Conservation (phyloP, 257 asterid genomes). For the Lantana camara region DNA sequence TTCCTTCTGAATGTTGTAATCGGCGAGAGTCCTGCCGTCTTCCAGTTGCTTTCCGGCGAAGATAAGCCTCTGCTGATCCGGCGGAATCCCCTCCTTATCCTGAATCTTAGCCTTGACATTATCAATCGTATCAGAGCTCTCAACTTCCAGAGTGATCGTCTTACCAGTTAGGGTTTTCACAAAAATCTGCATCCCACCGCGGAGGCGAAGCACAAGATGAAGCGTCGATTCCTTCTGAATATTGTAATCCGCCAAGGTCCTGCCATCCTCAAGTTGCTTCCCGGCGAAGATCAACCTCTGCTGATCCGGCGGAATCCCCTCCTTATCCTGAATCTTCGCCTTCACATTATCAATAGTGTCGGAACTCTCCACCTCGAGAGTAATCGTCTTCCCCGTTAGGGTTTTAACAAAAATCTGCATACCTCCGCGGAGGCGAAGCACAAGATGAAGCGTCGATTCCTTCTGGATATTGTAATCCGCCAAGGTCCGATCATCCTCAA, state of each 20-base stretch:
- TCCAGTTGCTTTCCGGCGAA: neutral
- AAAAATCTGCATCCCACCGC: neutral
- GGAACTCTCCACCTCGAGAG: too few relatives aligned
- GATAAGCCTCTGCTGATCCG: neutral
- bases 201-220: too few relatives aligned
- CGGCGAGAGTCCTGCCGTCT: neutral
- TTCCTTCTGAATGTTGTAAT: neutral
- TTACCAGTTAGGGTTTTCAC: conserved; percentile 6
- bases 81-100: neutral
- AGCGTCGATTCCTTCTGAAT: neutral
- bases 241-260: neutral
- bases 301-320: too few relatives aligned
- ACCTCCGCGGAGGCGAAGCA: conserved; percentile 32
- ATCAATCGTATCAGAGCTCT: neutral
- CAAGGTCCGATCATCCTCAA: neutral
- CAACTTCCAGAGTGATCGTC: neutral
- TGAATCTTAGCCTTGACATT: neutral
- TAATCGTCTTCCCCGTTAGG: too few relatives aligned
- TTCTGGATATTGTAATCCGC: neutral
- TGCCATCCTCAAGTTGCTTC: neutral
- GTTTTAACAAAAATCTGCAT: too few relatives aligned
- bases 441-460: conserved; percentile 17
- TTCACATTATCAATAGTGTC: too few relatives aligned
- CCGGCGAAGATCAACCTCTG: neutral
- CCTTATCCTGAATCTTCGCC: too few relatives aligned